These are phyloP conservation scores for Scenedesmus sp. DNA, from an alignment of 163 green algal species.

Conservation along the genomic window DNA sequence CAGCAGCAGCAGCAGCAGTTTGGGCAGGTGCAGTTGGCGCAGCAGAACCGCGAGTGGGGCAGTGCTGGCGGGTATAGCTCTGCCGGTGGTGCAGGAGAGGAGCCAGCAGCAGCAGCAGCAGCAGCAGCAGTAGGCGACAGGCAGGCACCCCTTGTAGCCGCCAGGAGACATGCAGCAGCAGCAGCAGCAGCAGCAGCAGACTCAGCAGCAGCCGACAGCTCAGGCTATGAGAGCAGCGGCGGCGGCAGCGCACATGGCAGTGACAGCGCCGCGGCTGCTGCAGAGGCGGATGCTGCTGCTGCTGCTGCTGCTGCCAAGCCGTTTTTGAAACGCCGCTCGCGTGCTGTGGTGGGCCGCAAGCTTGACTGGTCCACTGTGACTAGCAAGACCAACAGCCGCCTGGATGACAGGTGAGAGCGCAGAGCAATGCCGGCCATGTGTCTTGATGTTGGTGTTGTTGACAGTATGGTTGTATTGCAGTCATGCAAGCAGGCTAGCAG, in stretches of 20 bases:
- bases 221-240: background rate
- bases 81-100: background rate
- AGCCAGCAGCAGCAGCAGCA: conserved; percentile 1
- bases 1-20: conserved; percentile 23
- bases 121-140: background rate
- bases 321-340: conserved; percentile 37
- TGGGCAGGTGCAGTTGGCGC: background rate
- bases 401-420: conserved; percentile 16
- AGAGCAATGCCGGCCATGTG: background rate
- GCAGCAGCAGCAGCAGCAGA: conserved; percentile 18
- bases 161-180: background rate
- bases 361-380: conserved; percentile 41
- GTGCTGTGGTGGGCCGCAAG: background rate
- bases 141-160: background rate
- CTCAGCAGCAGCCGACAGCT: background rate
- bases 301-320: conserved; percentile 33
- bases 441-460: background rate
- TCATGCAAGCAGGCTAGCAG: too few relatives aligned
- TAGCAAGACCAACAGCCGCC: conserved; percentile 19
- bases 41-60: background rate
- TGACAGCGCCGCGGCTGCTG: background rate
- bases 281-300: background rate
- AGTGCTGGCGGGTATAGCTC: background rate
- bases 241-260: background rate
- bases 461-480: background rate